A percentile compares a stretch with the other conserved stretches of the same genome.
Conservation (phyloP, 108 stramenopile species). For the Nitzschia sp. region DNA sequence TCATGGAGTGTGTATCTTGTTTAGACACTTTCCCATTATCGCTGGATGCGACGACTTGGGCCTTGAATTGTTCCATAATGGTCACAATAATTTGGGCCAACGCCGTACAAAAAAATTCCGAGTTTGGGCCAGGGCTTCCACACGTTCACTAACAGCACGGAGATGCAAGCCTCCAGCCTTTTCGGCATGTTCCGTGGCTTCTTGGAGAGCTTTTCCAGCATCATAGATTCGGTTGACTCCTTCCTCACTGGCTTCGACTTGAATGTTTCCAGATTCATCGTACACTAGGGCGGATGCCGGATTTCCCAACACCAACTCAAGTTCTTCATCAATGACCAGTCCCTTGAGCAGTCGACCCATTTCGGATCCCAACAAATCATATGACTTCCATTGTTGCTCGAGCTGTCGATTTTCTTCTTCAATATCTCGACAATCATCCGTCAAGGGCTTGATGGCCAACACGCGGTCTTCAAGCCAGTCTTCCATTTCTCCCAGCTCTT, state of each 20-base stretch:
- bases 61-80: conserved; percentile 82
- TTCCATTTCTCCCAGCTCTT: conserved; percentile 80
- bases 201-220: conserved; percentile 76
- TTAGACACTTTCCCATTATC: conserved; percentile 73
- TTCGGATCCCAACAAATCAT: conserved; percentile 72
- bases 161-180: conserved; percentile 83
- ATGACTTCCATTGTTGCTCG: conserved; percentile 89
- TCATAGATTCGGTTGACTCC: conserved; percentile 77
- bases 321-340: conserved; percentile 54
- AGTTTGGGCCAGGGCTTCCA: conserved; percentile 55
- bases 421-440: conserved; percentile 84
- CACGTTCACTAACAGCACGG: conserved; percentile 73
- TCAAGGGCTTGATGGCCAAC: conserved; percentile 83
- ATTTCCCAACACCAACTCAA: conserved; percentile 69
- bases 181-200: conserved; percentile 73
- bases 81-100: conserved; percentile 82
- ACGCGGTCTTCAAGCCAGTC: conserved; percentile 80
- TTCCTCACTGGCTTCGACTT: conserved; percentile 70
- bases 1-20: conserved; percentile 72
- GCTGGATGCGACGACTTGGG: conserved; percentile 55
- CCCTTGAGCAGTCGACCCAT: conserved; percentile 74
- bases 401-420: conserved; percentile 88
- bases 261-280: conserved; percentile 63
- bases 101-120: conserved; percentile 71
- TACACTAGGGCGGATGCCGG: conserved; percentile 75